These are phyloP conservation scores for Sclerospora graminicola DNA, from an alignment of 352 stramenopile species.

Conservation along the genomic window DNA sequence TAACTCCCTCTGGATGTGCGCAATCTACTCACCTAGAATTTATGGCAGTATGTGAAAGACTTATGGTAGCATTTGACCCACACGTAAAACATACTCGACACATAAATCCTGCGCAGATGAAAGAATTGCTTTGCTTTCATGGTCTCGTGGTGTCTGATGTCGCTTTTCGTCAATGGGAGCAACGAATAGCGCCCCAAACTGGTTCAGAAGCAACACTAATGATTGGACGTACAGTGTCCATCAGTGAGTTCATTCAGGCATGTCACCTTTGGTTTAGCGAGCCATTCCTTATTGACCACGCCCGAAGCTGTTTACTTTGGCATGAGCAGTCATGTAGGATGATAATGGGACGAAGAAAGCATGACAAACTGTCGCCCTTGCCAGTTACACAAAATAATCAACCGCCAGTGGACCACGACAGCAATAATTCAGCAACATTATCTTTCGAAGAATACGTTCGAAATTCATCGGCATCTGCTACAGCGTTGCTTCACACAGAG, in stretches of 20 bases:
- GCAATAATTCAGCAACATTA: no score
- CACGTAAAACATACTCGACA: constrained; percentile 19
- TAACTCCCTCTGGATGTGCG: no score
- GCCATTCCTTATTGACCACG: constrained; percentile 32
- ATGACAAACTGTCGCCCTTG: constrained; percentile 10
- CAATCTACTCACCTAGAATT: neutral
- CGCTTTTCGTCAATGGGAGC: constrained; percentile 48
- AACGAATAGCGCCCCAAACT: constrained; percentile 20
- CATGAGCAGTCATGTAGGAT: constrained; percentile 17
- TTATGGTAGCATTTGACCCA: constrained; percentile 25
- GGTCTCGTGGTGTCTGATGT: constrained; percentile 27
- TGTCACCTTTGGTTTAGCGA: constrained; percentile 47
- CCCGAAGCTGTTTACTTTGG: constrained; percentile 10
- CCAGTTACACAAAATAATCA: no score
- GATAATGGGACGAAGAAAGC: constrained; percentile 7
- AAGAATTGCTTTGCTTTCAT: constrained; percentile 32
- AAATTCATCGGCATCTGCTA: no score
- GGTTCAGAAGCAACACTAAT: constrained; percentile 1
- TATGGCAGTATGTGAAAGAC: neutral
- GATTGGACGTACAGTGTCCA: constrained; percentile 10
- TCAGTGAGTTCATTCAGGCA: constrained; percentile 36
- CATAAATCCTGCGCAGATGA: constrained; percentile 25
- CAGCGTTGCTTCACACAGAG: constrained; percentile 17
- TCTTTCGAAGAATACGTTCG: no score
- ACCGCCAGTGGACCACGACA: no score